Evolutionary conservation across 2,329 filamentous ascomycete species (phyloP).

Genomic region (Tolypocladium pustulatum): DNA sequence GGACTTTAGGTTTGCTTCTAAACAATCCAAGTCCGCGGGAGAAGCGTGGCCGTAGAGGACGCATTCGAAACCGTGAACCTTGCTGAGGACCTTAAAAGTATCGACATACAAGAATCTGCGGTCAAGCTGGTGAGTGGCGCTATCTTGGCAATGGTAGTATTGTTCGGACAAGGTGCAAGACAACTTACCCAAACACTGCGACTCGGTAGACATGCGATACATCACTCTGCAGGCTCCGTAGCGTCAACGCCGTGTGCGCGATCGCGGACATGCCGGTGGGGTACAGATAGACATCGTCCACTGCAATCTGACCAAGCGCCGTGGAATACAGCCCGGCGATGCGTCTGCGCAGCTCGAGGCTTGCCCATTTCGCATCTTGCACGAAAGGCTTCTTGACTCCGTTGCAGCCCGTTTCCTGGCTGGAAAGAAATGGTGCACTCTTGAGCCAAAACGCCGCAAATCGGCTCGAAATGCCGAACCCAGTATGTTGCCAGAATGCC

Average conservation of each 20-base stretch:
- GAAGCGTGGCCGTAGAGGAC: constrained; percentile 33
- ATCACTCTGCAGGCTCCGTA: constrained; percentile 1
- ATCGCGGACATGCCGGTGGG: constrained; percentile 43
- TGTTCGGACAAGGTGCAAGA: neutral
- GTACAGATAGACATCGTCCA: constrained; percentile 35
- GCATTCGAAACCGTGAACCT: constrained; percentile 16
- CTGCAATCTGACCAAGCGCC: constrained; percentile 1
- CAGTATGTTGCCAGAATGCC: constrained; percentile 19
- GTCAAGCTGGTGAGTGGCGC: neutral
- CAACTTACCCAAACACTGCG: constrained; percentile 16
- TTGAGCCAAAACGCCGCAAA: constrained; percentile 14
- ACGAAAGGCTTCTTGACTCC: neutral
- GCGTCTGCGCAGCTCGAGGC: constrained; percentile 4
- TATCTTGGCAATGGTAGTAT: too few species aligned
- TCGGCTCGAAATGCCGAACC: constrained; percentile 17
- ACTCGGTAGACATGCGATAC: constrained; percentile 5
- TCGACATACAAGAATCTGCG: constrained; percentile 18
- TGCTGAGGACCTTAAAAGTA: constrained; percentile 17
- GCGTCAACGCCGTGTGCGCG: constrained; percentile 9
- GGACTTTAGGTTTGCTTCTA: constrained; percentile 23
- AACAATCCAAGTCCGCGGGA: constrained; percentile 25
- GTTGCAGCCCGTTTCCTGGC: neutral
- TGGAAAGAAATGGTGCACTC: constrained; percentile 10
- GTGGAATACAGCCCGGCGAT: constrained; percentile 12
- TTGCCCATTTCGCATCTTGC: constrained; percentile 5